These are phyloP conservation scores for thale cress (Arabidopsis thaliana) DNA, from an alignment of 345 rosid species.

Conservation along the genomic window DNA sequence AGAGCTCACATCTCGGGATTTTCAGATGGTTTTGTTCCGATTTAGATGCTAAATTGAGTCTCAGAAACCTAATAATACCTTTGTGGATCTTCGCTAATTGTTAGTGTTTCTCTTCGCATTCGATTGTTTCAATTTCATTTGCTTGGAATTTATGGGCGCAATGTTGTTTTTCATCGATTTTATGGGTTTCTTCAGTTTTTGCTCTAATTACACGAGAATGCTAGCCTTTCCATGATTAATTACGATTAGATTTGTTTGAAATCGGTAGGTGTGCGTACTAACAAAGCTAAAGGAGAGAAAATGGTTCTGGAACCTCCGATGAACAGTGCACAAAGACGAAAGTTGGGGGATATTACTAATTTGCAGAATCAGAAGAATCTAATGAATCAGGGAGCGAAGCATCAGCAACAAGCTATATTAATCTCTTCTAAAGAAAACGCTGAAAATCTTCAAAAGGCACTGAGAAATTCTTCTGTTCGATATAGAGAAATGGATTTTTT, in stretches of 20 bases:
- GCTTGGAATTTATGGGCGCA: not conserved
- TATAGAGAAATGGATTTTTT: not conserved
- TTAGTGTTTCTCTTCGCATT: constrained; percentile 18
- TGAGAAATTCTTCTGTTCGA: not conserved
- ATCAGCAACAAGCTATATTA: constrained; percentile 36
- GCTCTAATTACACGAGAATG: not conserved
- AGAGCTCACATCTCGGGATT: constrained; percentile 11
- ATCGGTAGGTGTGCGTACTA: constrained; percentile 39
- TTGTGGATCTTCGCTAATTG: constrained; percentile 20
- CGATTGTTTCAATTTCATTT: constrained; percentile 10
- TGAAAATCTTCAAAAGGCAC: constrained; percentile 59
- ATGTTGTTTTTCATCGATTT: constrained; percentile 7
- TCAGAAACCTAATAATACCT: not conserved
- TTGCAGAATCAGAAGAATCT: constrained; percentile 45
- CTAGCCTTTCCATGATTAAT: not conserved
- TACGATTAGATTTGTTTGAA: constrained; percentile 20
- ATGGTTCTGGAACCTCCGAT: constrained; percentile 40
- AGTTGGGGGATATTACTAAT: constrained; percentile 64
- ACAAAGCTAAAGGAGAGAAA: constrained; percentile 44
- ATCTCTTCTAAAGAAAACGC: constrained; percentile 45
- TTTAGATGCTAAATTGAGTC: constrained; percentile 6
- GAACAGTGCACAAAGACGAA: constrained; percentile 51
- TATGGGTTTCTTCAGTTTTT: not conserved
- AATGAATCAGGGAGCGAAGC: constrained; percentile 46
- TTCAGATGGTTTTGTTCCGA: constrained; percentile 1